A percentile compares a stretch with the other conserved stretches of the same genome.
Conservation (phyloP, 345 rosid species). For the Salix viminalis region DNA sequence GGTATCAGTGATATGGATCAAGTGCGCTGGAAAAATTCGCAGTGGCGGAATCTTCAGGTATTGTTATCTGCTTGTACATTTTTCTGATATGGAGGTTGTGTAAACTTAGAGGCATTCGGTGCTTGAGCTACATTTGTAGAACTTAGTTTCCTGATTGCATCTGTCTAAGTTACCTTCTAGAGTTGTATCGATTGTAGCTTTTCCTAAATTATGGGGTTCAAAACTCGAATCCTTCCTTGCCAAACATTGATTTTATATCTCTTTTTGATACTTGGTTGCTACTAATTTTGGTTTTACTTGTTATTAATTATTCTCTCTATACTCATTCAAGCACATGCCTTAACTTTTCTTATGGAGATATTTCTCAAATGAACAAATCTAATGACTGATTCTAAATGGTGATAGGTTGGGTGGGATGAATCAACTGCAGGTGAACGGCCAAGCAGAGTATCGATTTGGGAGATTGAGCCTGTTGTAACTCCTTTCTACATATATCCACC, state of each 20-base stretch:
- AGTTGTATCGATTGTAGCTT: not conserved
- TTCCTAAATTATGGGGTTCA: not conserved
- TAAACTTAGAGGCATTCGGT: not conserved
- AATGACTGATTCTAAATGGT: not conserved
- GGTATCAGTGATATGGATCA: conserved; percentile 84
- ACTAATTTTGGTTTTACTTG: not conserved
- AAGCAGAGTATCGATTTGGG: conserved; percentile 91
- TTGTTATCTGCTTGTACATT: not conserved
- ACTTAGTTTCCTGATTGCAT: not conserved
- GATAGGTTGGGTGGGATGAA: conserved; percentile 98
- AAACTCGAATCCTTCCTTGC: not conserved
- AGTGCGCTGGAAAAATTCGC: conserved; percentile 87
- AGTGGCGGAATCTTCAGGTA: conserved; percentile 99
- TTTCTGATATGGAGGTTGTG: not conserved
- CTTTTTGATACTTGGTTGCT: not conserved
- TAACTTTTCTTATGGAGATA: not conserved
- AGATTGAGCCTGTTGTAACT: conserved; percentile 79
- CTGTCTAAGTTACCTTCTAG: not conserved
- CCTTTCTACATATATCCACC: conserved; percentile 97
- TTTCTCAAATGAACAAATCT: not conserved
- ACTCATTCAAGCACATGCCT: not conserved
- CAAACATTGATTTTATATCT: not conserved
- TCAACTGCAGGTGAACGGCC: conserved; percentile 90
- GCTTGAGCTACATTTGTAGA: not conserved
- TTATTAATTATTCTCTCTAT: not conserved